A percentile compares a stretch with the other conserved stretches of the same genome.
phyloP scores from a whole-genome alignment of 495 filamentous ascomycete species.

The Glutinoglossum americanum region DNA sequence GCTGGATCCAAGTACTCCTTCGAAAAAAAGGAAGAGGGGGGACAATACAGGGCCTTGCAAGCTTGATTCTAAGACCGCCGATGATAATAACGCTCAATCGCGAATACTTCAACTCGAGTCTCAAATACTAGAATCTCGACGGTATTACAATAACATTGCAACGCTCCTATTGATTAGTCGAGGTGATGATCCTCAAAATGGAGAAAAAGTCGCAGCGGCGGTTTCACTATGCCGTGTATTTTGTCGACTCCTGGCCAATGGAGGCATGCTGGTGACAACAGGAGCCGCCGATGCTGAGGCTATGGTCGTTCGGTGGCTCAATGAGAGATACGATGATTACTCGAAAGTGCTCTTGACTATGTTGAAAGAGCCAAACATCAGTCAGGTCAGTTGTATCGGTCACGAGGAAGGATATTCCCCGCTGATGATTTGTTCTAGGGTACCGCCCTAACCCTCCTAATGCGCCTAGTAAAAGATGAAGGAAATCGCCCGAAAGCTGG shows the following conservation, averaged over 20 bases:
- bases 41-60: background rate
- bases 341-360: conserved; percentile 8
- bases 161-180: conserved; percentile 40
- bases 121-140: conserved; percentile 60
- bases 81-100: conserved; percentile 27
- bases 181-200: conserved; percentile 19
- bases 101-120: conserved; percentile 49
- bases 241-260: conserved; percentile 55
- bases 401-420: background rate
- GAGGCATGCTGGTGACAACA: conserved; percentile 40
- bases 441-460: conserved; percentile 47
- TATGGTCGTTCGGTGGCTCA: conserved; percentile 60
- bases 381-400: background rate
- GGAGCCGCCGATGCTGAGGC: conserved; percentile 47
- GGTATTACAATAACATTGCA: conserved; percentile 84
- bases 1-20: background rate
- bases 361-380: conserved; percentile 23
- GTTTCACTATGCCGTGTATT: conserved; percentile 83
- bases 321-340: conserved; percentile 49
- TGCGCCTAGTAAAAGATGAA: conserved; percentile 67
- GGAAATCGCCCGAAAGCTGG: conserved; percentile 33
- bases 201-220: conserved; percentile 32
- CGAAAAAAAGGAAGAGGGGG: conserved; percentile 14
- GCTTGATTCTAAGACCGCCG: background rate
- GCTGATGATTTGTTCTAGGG: background rate